Base-by-base conservation (phyloP, 2,329 filamentous ascomycete genomes). In the Aspergillus sp. region DNA sequence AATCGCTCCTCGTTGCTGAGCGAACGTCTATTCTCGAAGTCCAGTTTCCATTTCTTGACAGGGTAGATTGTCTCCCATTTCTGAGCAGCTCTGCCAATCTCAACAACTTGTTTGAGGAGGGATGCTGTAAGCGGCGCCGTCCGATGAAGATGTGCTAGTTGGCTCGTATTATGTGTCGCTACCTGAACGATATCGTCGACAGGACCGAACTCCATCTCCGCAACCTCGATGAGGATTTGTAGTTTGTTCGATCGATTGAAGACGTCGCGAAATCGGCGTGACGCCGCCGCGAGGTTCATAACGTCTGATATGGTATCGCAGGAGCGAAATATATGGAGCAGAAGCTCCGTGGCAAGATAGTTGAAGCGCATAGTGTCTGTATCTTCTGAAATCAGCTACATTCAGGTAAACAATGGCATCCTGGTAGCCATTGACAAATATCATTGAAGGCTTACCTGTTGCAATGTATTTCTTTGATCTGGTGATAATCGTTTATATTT, bases 11-110 rank as follows among this genome's bases (percentile, higher is more conserved):
- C 59, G 36, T 62, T 58, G 1, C 76, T 79, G 48, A 87, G 71
- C 2, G 83, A 75, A 9, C 85, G 81, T 9, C 85, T 80, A 55
- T 80, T 74, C 55, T 81, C 80, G 60, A 76, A 85, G 62, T 85
- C 79, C 55, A 74, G 66, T 64, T 84, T 85, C 85, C 85, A 87
- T 68, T 85, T 85, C 71, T 85, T 85, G 66, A 82, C 77, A 0
- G 83, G 83, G 64, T 86, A 87, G n/a, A 86, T 78, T n/a, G 78
- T 76, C 64, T 82, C 81, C 80, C 83, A 86, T 63, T 80, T 80
- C 64, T 79, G 77, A 4, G 84, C 85, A 1, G 85, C 74, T 13
- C 77, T 75, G 42, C 85, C 85, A 17, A 82, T 74, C 43, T 77
- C 73, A 22, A 85, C 71, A 43, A 85, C 75, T 62, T 86, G 83